These are phyloP conservation scores for Quercus phellos DNA, from an alignment of 331 rosid species.

Conservation along the genomic window DNA sequence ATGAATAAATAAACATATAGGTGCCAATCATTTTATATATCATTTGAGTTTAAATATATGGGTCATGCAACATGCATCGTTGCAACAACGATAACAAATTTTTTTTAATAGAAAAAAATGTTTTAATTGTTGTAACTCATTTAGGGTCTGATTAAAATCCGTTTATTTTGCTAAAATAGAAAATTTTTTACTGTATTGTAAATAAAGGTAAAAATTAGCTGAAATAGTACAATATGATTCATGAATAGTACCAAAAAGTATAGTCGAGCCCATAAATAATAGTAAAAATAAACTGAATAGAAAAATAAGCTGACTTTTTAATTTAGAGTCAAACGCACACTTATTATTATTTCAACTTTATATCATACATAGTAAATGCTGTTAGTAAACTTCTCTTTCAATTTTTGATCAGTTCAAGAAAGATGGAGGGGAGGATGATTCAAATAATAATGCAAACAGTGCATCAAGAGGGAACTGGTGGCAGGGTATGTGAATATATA, in stretches of 20 bases:
- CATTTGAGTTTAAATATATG: not conserved
- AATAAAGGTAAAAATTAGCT: too few relatives aligned
- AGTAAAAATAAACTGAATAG: not conserved
- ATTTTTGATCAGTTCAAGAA: slow-evolving; percentile 45
- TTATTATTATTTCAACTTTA: not conserved
- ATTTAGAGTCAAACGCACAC: too few relatives aligned
- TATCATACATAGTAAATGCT: not conserved
- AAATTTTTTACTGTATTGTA: too few relatives aligned
- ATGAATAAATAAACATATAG: not conserved
- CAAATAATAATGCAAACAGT: slow-evolving; percentile 40
- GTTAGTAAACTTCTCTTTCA: not conserved
- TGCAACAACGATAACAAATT: not conserved
- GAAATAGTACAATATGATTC: too few relatives aligned
- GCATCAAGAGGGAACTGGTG: slow-evolving; percentile 94
- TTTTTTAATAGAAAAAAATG: not conserved
- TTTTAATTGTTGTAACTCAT: not conserved
- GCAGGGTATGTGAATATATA: slow-evolving; percentile 49
- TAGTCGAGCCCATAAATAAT: accelerated
- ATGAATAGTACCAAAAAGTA: too few relatives aligned
- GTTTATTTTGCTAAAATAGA: accelerated
- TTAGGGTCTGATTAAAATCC: too few relatives aligned
- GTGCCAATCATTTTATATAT: not conserved
- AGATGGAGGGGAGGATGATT: slow-evolving; percentile 49
- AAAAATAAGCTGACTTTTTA: too few relatives aligned
- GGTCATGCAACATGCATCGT: not conserved